phyloP scores from a whole-genome alignment of 805 yeast genomes.

The Blastobotrys peoriensis region DNA sequence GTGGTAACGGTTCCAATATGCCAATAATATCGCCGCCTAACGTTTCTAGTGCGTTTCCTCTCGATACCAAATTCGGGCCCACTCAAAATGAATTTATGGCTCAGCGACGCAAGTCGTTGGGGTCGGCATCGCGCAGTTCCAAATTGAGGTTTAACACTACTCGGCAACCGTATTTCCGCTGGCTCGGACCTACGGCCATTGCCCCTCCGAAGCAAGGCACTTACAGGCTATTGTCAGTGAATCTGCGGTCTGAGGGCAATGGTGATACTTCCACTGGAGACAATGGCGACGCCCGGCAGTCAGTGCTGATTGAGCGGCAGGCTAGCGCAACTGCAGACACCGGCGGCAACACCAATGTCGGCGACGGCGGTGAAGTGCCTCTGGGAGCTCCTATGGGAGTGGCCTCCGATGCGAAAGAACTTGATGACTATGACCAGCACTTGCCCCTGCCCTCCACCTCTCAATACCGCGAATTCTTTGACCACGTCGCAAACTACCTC shows the following conservation, averaged over 20 bases:
- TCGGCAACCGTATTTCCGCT: slow-evolving; percentile 26
- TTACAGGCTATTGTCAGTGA: slow-evolving; percentile 25
- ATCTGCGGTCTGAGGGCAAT: slow-evolving; percentile 15
- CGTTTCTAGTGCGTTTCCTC: too few relatives aligned
- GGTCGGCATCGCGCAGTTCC: neutral
- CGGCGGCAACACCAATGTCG: neutral
- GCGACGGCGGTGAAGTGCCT: neutral
- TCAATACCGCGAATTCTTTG: slow-evolving; percentile 15
- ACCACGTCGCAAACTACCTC: slow-evolving; percentile 18
- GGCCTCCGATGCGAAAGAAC: neutral
- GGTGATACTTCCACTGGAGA: too few relatives aligned
- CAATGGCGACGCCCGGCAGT: slow-evolving; percentile 5
- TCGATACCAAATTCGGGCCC: neutral
- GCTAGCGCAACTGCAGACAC: neutral
- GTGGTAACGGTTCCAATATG: too few relatives aligned
- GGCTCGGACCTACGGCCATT: slow-evolving; percentile 28
- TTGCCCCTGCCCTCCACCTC: slow-evolving; percentile 13
- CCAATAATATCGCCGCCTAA: too few relatives aligned
- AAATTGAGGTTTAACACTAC: slow-evolving; percentile 5
- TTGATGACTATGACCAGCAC: neutral
- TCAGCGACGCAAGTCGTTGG: neutral
- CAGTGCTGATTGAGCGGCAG: slow-evolving; percentile 15
- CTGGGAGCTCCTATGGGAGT: neutral
- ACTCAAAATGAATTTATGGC: neutral
- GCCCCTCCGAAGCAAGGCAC: slow-evolving; percentile 26